Base-by-base conservation (phyloP, 73 alveolate species). In the Blepharisma japonicum region DNA sequence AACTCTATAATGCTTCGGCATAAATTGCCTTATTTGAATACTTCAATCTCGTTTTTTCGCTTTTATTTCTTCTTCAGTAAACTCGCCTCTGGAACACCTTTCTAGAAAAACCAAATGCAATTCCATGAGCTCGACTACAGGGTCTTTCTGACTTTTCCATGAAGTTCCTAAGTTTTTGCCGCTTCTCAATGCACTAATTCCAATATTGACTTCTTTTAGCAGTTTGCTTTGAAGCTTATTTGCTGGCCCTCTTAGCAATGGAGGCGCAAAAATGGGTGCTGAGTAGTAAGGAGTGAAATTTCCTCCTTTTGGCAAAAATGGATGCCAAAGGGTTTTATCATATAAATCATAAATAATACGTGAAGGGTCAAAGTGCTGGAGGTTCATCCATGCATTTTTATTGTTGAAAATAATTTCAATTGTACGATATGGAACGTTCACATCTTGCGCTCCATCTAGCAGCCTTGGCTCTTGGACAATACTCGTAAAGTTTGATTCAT, bases 341-440 rank as follows among this genome's bases (percentile, higher is more conserved):
- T 87, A 90, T 21, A 90, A 7, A 70, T 90, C 85, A 74, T 55
- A 90, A 82, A 71, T 61, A 20, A 90, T 83, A 8, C 71, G 21
- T 23, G 81, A 71, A 1, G 97, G 97, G 55, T 61, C 46, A 23
- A 76, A 82, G 68, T 83, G 79, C 78, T 90, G 85, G n/a, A 85
- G 84, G 71, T 90, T 90, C 8, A 91, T 88, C 87, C 85, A 90
- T 5, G 84, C 83, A 70, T 90, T 90, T 68, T 87, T 90, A 45
- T 89, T 83, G 77, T 90, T 90, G 86, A 90, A 90, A 7, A 90
- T 87, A 51, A 90, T 48, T 42, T 90, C 97, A 6, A 90, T 84
- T 39, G 83, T 56, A 11, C 77, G 80, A 66, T 83, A 90, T 14
- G 97, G 97, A 20, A 87, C 46, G 47, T 61, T 39, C 18, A 61